A percentile compares a stretch with the other conserved stretches of the same genome.
Conservation (phyloP, 768 basidiomycete genomes). For the Amanita muscaria region DNA sequence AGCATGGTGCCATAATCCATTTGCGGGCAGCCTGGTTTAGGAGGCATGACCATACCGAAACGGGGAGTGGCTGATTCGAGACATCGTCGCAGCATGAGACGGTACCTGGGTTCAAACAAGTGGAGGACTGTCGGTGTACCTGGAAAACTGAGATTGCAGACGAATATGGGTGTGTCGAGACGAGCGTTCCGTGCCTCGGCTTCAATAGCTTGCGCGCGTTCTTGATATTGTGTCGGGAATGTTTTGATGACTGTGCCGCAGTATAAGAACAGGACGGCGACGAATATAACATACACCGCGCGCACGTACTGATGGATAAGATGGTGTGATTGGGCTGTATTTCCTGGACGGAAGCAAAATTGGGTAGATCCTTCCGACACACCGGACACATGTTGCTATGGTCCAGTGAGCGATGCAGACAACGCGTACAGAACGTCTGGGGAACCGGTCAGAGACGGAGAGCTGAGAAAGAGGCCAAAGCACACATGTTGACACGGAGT, state of each 20-base stretch:
- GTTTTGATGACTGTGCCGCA: constrained; percentile 49
- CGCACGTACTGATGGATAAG: constrained; percentile 52
- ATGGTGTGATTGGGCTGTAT: constrained; percentile 68
- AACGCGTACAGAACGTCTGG: constrained; percentile 86
- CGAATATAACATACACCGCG: background rate
- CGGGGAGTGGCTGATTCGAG: constrained; percentile 66
- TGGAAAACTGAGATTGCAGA: constrained; percentile 86
- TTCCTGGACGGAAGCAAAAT: constrained; percentile 70
- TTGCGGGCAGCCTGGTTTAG: constrained; percentile 32
- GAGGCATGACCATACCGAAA: constrained; percentile 91
- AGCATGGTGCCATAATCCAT: constrained; percentile 91
- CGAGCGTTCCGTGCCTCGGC: constrained; percentile 71
- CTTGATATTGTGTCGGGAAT: constrained; percentile 58
- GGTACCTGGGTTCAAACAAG: constrained; percentile 91
- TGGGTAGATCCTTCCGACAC: constrained; percentile 73
- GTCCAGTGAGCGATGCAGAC: constrained; percentile 86
- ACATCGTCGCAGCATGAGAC: constrained; percentile 95
- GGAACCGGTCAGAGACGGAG: constrained; percentile 10
- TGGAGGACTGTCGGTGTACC: constrained; percentile 85
- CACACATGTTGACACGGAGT: constrained; percentile 92
- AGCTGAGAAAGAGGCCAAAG: constrained; percentile 13
- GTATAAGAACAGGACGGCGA: constrained; percentile 5
- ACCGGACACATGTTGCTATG: constrained; percentile 78
- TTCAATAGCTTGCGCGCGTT: constrained; percentile 51
- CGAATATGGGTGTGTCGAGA: constrained; percentile 86